phyloP scores from a whole-genome alignment of 2,329 filamentous ascomycete genomes.

The Aschersonia sp. region DNA sequence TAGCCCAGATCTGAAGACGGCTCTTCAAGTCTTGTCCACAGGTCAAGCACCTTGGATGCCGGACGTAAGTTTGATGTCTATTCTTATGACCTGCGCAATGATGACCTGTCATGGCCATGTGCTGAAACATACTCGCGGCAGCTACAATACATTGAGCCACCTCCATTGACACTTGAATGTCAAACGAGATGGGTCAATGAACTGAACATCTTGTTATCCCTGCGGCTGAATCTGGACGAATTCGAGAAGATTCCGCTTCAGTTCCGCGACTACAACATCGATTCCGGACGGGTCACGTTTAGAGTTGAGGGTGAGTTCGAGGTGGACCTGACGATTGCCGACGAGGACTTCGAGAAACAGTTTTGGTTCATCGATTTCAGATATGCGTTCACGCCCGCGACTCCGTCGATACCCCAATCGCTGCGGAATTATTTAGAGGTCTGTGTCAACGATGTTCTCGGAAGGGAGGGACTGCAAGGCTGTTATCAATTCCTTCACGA shows the following conservation, averaged over 20 bases:
- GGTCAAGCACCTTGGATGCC: conserved; percentile 68
- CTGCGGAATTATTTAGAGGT: conserved; percentile 54
- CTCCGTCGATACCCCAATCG: conserved; percentile 43
- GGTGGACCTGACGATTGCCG: conserved; percentile 79
- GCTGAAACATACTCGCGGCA: conserved; percentile 17
- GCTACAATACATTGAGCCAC: conserved; percentile 65
- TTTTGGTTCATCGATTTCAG: conserved; percentile 93
- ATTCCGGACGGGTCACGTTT: conserved; percentile 83
- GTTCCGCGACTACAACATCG: conserved; percentile 65
- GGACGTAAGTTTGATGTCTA: conserved; percentile 38
- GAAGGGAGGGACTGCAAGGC: conserved; percentile 55
- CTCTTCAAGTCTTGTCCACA: conserved; percentile 69
- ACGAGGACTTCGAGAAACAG: conserved; percentile 69
- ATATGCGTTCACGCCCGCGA: conserved; percentile 62
- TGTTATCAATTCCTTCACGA: conserved; percentile 84
- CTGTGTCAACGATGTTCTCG: conserved; percentile 58
- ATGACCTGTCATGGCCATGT: background rate
- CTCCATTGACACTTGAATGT: conserved; percentile 55
- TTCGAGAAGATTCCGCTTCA: conserved; percentile 59
- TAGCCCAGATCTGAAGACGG: conserved; percentile 83
- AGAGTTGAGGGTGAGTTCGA: conserved; percentile 75
- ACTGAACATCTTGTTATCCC: conserved; percentile 69
- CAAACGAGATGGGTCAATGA: conserved; percentile 63
- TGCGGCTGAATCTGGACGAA: conserved; percentile 76
- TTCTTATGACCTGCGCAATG: background rate